Percentiles rank a stretch among this genome's conserved stretches.
Conservation (phyloP, 331 rosid species). For the Erythrophleum ivorense region DNA sequence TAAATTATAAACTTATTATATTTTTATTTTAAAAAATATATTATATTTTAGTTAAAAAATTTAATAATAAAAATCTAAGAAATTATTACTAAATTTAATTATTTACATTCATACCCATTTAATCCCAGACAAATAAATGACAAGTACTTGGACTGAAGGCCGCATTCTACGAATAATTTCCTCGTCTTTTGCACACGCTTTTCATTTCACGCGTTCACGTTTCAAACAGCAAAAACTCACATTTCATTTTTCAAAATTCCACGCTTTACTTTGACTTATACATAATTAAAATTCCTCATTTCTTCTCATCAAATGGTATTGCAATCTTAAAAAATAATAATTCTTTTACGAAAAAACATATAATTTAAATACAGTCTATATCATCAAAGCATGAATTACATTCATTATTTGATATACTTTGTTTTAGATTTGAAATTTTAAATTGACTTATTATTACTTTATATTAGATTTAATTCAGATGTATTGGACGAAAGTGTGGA, state of each 20-base stretch:
- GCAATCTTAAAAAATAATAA: too few relatives aligned
- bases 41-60: too few relatives aligned
- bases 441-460: neutral
- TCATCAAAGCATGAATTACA: neutral
- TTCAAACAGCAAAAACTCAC: neutral
- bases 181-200: neutral
- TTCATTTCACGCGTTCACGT: conserved; percentile 20
- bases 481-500: too few relatives aligned
- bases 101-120: neutral
- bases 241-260: neutral
- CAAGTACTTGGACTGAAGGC: neutral
- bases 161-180: neutral
- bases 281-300: neutral
- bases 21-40: too few relatives aligned
- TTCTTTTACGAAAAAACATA: neutral
- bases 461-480: too few relatives aligned
- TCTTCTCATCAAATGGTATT: too few relatives aligned
- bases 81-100: too few relatives aligned
- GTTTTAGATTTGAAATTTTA: neutral
- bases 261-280: neutral
- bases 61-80: too few relatives aligned
- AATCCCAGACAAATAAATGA: neutral
- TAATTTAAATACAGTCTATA: neutral
- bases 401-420: neutral
- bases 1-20: too few relatives aligned